Evolutionary conservation across 2,329 filamentous ascomycete species (phyloP), one percentile per base, ranked within the genome.

Genomic region (Tolypocladium inflatum): DNA sequence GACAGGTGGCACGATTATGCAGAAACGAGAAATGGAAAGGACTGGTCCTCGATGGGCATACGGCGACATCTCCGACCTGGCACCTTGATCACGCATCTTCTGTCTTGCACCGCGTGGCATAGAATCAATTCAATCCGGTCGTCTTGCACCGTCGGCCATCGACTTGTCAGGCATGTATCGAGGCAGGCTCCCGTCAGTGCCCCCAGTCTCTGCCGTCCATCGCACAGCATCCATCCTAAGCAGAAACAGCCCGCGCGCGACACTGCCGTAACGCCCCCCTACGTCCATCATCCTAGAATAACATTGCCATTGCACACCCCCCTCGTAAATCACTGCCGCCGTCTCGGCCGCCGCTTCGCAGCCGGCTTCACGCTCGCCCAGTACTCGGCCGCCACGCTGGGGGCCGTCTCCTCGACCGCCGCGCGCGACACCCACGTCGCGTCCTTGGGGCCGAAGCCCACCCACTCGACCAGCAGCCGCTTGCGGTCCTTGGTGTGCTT

Each of bases 401-500:
- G 63, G 7, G 69, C 70, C 3, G 67, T 64, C 57, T 67, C 60
- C 43, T 69, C 60, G 0, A 74, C 62, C 4, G 54, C 59, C 1
- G 54, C 52, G 7, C 63, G 60, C 2, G 65, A 59, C 59, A 71
- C 63, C 72, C 72, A 74, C 2, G 68, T 67, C 5, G 59, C 64
- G 0, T 72, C 68, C 11, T 60, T 55, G 10, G 63, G 57, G 3
- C 63, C 64, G 45, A 67, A 74, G 13, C 72, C 72, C 5, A 73
- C 58, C 72, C 72, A 74, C 59, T 74, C 72, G 1, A 74, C 70
- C 10, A 66, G 59, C 37, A 73, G 60, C 23, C 63, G 63, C 45
- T 64, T 65, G 55, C 63, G 65, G 7, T 67, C 62, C 19, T 61
- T 63, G 13, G 63, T 66, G 57, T 73, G 72, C 38, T 67, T 67